These are phyloP conservation scores for Capsicum rhomboideum DNA, from an alignment of 257 asterid species.

Conservation along the genomic window DNA sequence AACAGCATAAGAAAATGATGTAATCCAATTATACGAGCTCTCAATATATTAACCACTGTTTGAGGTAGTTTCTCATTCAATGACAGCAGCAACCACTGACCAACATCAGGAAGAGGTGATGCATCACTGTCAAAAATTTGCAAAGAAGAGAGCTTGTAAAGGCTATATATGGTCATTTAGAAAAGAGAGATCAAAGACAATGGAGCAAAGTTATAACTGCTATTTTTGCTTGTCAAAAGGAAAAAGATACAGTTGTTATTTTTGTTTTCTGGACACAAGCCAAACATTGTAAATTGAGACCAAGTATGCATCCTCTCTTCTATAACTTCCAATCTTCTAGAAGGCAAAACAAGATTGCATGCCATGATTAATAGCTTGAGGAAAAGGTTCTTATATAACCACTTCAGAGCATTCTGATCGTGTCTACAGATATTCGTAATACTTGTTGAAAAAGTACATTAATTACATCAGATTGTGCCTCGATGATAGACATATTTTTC, in stretches of 20 bases:
- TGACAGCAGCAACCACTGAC: slow-evolving; percentile 91
- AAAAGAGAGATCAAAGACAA: neutral
- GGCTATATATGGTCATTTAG: neutral
- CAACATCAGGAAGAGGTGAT: slow-evolving; percentile 92
- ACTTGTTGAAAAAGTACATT: neutral
- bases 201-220: neutral
- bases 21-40: slow-evolving; percentile 86
- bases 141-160: neutral
- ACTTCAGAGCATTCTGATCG: neutral
- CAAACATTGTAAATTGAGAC: neutral
- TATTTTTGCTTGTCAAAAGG: neutral
- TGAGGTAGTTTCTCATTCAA: slow-evolving; percentile 76
- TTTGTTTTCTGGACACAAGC: neutral
- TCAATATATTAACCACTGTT: slow-evolving; percentile 44
- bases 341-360: neutral
- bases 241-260: neutral
- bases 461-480: neutral
- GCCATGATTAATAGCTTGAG: neutral
- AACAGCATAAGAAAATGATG: slow-evolving; percentile 97
- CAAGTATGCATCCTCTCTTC: neutral
- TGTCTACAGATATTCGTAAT: neutral
- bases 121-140: slow-evolving; percentile 39
- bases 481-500: neutral
- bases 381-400: neutral
- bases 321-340: neutral